phyloP scores from a whole-genome alignment of 2,329 filamentous ascomycete species.

The Daldinia eschscholtzii region DNA sequence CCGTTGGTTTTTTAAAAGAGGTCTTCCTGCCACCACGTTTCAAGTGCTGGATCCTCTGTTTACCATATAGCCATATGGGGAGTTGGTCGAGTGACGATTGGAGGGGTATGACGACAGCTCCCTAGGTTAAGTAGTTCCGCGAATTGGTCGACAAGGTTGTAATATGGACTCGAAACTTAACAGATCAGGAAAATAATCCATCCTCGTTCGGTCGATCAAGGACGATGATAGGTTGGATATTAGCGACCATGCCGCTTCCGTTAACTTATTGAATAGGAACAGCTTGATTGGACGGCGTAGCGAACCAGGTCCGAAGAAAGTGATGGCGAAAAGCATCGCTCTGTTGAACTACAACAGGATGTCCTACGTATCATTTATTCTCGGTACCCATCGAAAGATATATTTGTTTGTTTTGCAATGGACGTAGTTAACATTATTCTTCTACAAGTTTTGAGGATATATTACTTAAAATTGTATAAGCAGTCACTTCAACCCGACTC shows the following conservation, averaged over 20 bases:
- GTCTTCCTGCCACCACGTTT: conserved; percentile 10
- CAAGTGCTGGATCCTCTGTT: conserved; percentile 18
- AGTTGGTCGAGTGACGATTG: conserved; percentile 16
- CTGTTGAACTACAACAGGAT: conserved; percentile 20
- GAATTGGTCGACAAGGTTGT: conserved; percentile 32
- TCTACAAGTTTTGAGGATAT: neutral
- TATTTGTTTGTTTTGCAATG: neutral
- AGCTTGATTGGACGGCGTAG: conserved; percentile 36
- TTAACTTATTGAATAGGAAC: conserved; percentile 27
- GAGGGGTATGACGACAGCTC: conserved; percentile 40
- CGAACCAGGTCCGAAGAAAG: conserved; percentile 37
- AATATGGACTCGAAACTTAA: conserved; percentile 38
- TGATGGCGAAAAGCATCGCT: conserved; percentile 23
- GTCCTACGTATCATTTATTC: conserved; percentile 16
- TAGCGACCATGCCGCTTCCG: conserved; percentile 29
- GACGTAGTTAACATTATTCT: neutral
- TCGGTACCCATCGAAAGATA: neutral
- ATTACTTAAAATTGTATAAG: neutral
- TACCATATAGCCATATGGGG: conserved; percentile 2
- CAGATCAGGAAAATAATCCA: conserved; percentile 33
- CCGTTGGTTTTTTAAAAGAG: neutral
- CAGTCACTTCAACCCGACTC: neutral
- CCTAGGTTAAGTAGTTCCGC: conserved; percentile 16
- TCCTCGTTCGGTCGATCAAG: conserved; percentile 32
- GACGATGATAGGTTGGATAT: conserved; percentile 29